Base-by-base conservation (phyloP, 2,329 filamentous ascomycete genomes). In the Monosporascus ibericus region DNA sequence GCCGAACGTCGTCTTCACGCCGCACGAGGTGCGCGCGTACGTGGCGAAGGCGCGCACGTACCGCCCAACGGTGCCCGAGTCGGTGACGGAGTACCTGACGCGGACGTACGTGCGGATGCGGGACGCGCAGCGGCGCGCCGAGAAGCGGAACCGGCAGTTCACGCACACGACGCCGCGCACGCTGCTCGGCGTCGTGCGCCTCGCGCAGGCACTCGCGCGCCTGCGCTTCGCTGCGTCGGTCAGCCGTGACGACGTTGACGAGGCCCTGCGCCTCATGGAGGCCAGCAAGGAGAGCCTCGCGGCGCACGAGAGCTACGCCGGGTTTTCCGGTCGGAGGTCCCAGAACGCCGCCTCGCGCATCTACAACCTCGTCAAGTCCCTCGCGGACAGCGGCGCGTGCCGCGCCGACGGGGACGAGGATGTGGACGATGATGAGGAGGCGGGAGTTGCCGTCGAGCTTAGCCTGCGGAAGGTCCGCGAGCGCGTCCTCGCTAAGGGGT, bases 51-150 rank as follows among this genome's bases (percentile, higher is more conserved):
- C 94, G 2, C 87, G 94, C 50, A 90, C 87, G 17, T 96, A 86
- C 80, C 85, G 92, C 14, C 94, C 94, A 7, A 84, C 86, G 0
- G 89, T 99, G 5, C 90, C 92, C 1, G 87, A 86, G 64, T 78
- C 81, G 6, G 90, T 96, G 3, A 92, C 90, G 0, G 94, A 99
- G 68, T 99, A 99, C 75, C 90, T 99, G 77, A 88, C 95, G 51
- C 94, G 92, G 68, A 95, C 92, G 0, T 99, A 99, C 67, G 94
- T 99, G 34, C 88, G 90, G 55, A 87, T 99, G 79, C 87, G 94
- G 50, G 90, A 95, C 64, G 84, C 92, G 65, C 91, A 96, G 70
- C 91, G 92, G 70, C 85, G 88, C 53, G 92, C 95, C 57, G 94
- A 97, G 74, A 88, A 87, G 69, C 86, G 84, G 66, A 92, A 92